These are phyloP conservation scores for Jaapia argillacea DNA, from an alignment of 768 basidiomycete species.

Conservation along the genomic window DNA sequence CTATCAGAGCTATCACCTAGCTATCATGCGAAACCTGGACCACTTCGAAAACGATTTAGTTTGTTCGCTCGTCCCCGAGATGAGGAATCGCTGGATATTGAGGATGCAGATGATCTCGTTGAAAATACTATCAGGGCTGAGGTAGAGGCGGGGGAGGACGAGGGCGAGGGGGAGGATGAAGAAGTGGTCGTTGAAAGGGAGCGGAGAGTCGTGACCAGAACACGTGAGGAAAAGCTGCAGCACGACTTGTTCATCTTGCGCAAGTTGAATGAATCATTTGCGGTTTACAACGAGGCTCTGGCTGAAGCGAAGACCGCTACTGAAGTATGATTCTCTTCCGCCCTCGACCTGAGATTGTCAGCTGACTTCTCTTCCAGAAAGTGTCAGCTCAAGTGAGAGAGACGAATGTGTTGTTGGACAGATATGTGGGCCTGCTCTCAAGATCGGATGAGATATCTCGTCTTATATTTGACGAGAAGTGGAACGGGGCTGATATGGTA, in stretches of 20 bases:
- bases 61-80: conserved; percentile 17
- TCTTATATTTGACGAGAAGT: conserved; percentile 67
- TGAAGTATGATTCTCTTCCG: conserved; percentile 21
- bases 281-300: conserved; percentile 58
- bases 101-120: conserved; percentile 4
- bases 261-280: conserved; percentile 64
- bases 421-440: conserved; percentile 59
- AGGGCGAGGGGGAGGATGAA: conserved; percentile 5
- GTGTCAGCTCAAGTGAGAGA: conserved; percentile 58
- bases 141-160: conserved; percentile 6
- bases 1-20: conserved; percentile 44
- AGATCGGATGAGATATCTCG: conserved; percentile 61
- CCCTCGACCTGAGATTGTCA: not conserved
- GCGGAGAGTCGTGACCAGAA: conserved; percentile 19
- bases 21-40: conserved; percentile 18
- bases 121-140: conserved; percentile 11
- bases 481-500: conserved; percentile 67
- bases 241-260: conserved; percentile 63
- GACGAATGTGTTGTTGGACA: conserved; percentile 65
- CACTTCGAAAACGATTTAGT: conserved; percentile 17
- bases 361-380: conserved; percentile 28
- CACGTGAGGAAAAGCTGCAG: conserved; percentile 64
- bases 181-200: conserved; percentile 17
- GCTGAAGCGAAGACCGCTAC: conserved; percentile 56
- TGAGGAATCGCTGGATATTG: conserved; percentile 1